Conservation (phyloP, 164 flowering plant species). For the Vitis vinifera region DNA sequence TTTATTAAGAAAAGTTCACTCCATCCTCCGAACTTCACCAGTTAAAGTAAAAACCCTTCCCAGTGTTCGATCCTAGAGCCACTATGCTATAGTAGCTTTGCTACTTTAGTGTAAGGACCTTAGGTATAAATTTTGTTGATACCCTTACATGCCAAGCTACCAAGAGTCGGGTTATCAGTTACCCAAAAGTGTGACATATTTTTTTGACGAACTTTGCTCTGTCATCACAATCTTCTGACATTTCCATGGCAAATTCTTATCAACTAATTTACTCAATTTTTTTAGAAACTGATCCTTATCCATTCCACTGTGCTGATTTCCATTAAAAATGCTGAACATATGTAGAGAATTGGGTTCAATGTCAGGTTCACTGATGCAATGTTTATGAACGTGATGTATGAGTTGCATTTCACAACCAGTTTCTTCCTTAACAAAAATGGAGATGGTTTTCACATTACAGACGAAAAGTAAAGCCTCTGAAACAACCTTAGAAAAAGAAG, state of each 20-base stretch:
- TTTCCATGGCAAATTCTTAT: conserved; percentile 58
- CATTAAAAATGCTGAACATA: conserved; percentile 49
- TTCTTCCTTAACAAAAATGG: conserved; percentile 83
- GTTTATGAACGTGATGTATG: conserved; percentile 61
- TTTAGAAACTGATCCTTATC: conserved; percentile 62
- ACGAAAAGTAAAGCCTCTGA: conserved; percentile 80
- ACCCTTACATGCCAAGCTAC: too few species aligned
- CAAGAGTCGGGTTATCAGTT: too few species aligned
- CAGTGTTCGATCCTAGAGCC: too few species aligned
- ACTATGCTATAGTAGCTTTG: too few species aligned
- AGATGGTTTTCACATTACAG: conserved; percentile 73
- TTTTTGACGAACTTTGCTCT: conserved; percentile 52
- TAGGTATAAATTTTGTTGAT: too few species aligned
- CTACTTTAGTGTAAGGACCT: too few species aligned
- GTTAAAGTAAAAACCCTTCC: too few species aligned
- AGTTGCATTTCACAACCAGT: conserved; percentile 69
- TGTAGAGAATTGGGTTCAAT: conserved; percentile 35
- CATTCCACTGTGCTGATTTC: conserved; percentile 39
- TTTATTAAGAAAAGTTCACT: too few species aligned
- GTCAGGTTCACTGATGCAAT: conserved; percentile 44
- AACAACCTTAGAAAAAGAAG: conserved; percentile 71
- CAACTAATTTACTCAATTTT: conserved; percentile 53
- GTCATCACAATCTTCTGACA: conserved; percentile 69
- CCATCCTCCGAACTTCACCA: too few species aligned
- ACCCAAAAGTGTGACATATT: conserved; percentile 74